Base-by-base conservation (phyloP, 2,329 filamentous ascomycete genomes). In the Huntiella moniliformis region DNA sequence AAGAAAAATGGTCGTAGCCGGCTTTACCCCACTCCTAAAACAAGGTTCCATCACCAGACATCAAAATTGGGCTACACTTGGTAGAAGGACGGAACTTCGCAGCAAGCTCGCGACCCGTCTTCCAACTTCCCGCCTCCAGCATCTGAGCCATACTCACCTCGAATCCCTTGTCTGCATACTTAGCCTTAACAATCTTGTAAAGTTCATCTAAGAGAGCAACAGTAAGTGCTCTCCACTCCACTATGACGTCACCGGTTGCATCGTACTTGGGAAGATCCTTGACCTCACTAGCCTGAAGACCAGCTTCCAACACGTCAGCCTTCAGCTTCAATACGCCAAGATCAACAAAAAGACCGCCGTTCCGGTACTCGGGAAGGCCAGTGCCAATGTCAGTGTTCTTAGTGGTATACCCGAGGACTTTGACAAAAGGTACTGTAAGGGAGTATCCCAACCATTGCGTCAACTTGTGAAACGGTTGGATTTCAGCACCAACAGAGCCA, bases 51-150 rank as follows among this genome's bases (percentile, higher is more conserved):
- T 88, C 82, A 51, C 80, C 82, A 48, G 79, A 63, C 54, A 87
- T 85, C 67, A 86, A 76, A 57, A 91, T 87, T 10, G 83, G 83
- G 46, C 82, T 82, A 52, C 83, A 80, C 62, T 80, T 84, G 10
- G 82, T 88, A 55, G 82, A 79, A 12, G 83, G 83, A 48, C 83
- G 68, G 38, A 73, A 78, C 47, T 85, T 76, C 57, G 86, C 82
- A 42, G 83, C 83, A 55, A 88, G 68, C 63, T 88, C 83, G 58
- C 83, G 71, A 46, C 83, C 82, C 53, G 79, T 80, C 51, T 73
- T 73, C 69, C 69, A 73, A 1, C 65, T 67, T 0, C 69, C 70
- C 4, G 68, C 68, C 47, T 73, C 69, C 1, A 73, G 52, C 52
- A 72, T 56, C 54, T 73, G 70, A 0, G 67, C 61, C 56, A 73